Evolutionary conservation across 2,329 filamentous ascomycete genomes (phyloP), one percentile per base, ranked within the genome.

Genomic region (Xylariaceae sp.): DNA sequence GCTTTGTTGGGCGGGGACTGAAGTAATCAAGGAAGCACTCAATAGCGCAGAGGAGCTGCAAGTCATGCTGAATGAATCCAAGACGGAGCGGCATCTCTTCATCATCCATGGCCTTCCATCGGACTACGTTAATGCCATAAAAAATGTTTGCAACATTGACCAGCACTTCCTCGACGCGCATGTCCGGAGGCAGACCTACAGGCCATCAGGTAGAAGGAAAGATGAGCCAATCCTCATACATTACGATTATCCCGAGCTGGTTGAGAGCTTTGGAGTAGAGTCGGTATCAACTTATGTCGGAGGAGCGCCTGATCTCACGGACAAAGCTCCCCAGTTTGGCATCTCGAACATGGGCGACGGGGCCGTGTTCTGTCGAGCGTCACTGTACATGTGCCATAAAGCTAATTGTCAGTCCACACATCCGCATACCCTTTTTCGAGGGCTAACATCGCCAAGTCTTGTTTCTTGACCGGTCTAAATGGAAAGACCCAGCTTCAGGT

Each of bases 161-260:
- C 43, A 50, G n/a, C 49, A 40, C 3, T 62, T 66, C 34, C 24
- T 65, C 34, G 54, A 59, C 3, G 61, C 62, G 4, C 57, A 64
- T 39, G 52, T 48, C 1, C 41, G 44, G 6, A 48, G 60, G 16
- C 48, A 54, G 28, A 40, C 45, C 13, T 59, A 62, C 35, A 51
- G 56, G 4, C 54, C 57, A 2, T 19, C 22, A 26, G 37, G 39
- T 28, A 41, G 33, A 7, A 44, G 46, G 19, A 37, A 34, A 28
- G 15, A n/a, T 7, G 35, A 11, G 35, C 15, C 15, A 18, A 4
- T 53, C 50, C 31, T 48, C 47, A 17, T 32, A 7, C 49, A 50
- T 29, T 62, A 53, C 38, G 58, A 59, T 16, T 64, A 64, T 19
- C 59, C 63, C 2, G 59, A 64, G 41, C 40, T 64, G 22, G 42